Evolutionary conservation across 345 rosid species (phyloP).

Genomic region (Diplotaxis tenuifolia): DNA sequence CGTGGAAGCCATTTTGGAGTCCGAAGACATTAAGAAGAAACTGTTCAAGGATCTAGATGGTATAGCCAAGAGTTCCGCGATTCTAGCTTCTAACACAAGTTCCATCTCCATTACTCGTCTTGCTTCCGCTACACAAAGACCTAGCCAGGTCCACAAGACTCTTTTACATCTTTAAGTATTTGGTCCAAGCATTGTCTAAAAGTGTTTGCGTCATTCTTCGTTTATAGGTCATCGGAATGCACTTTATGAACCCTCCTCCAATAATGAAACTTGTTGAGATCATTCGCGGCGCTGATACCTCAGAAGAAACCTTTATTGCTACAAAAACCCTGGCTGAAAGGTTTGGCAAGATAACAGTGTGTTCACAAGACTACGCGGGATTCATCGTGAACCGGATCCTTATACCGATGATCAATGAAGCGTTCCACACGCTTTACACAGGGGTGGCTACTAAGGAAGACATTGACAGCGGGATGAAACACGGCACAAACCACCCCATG

Average conservation of each 20-base stretch:
- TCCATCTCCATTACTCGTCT: constrained; percentile 88
- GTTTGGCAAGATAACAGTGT: constrained; percentile 75
- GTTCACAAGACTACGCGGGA: constrained; percentile 77
- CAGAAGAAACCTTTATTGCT: constrained; percentile 60
- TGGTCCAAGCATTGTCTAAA: neutral
- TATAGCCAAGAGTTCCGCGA: constrained; percentile 58
- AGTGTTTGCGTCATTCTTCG: neutral
- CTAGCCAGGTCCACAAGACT: constrained; percentile 54
- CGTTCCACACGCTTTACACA: constrained; percentile 72
- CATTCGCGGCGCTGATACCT: constrained; percentile 81
- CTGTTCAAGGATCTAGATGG: constrained; percentile 60
- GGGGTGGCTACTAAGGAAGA: constrained; percentile 95
- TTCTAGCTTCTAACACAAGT: constrained; percentile 90
- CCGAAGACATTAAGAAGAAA: constrained; percentile 73
- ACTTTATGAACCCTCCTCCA: constrained; percentile 98
- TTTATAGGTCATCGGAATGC: constrained; percentile 80
- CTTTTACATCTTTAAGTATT: constrained; percentile 12
- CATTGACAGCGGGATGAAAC: constrained; percentile 84
- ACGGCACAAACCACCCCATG: constrained; percentile 90
- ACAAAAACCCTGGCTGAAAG: constrained; percentile 77
- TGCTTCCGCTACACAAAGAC: constrained; percentile 72
- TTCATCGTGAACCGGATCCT: constrained; percentile 85
- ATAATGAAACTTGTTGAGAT: constrained; percentile 89
- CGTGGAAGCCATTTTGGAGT: constrained; percentile 85
- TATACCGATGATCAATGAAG: constrained; percentile 98